phyloP scores from a whole-genome alignment of 1,284 basidiomycete genomes.

The Fomes fomentarius region DNA sequence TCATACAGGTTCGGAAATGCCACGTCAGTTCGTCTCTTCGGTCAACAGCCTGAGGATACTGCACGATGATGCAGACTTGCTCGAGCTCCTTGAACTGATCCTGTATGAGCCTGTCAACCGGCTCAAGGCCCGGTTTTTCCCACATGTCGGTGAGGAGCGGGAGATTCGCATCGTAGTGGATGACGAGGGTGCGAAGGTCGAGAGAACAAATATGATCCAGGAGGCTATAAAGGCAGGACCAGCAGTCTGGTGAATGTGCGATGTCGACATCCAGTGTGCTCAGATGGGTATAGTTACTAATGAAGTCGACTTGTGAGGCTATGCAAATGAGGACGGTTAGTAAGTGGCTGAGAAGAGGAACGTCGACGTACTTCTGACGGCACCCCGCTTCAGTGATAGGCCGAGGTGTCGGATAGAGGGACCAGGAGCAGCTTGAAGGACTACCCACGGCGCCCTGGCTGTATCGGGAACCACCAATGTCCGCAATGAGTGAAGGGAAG shows the following conservation, averaged over 20 bases:
- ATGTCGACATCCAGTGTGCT: background rate
- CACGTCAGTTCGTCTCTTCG: too few relatives aligned
- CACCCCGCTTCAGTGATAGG: background rate
- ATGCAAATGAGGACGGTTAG: too few relatives aligned
- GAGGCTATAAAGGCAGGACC: background rate
- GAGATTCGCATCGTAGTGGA: background rate
- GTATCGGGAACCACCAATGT: background rate
- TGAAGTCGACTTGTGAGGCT: background rate
- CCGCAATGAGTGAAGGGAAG: background rate
- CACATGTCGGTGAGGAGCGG: too few relatives aligned
- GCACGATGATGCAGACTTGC: too few relatives aligned
- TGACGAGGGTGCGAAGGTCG: background rate
- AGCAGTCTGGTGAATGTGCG: background rate
- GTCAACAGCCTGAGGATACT: too few relatives aligned
- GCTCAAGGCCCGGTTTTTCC: too few relatives aligned
- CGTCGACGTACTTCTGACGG: background rate
- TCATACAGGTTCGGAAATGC: too few relatives aligned
- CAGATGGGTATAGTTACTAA: background rate
- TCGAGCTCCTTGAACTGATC: too few relatives aligned
- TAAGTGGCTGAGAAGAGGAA: background rate
- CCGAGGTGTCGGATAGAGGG: background rate
- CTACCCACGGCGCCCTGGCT: background rate
- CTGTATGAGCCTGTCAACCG: too few relatives aligned
- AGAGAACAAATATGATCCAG: background rate
- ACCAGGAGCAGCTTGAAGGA: background rate